Evolutionary conservation across 257 asterid species (phyloP), one percentile per base, ranked within the genome.

Genomic region (Nicotiana tomentosiformis): DNA sequence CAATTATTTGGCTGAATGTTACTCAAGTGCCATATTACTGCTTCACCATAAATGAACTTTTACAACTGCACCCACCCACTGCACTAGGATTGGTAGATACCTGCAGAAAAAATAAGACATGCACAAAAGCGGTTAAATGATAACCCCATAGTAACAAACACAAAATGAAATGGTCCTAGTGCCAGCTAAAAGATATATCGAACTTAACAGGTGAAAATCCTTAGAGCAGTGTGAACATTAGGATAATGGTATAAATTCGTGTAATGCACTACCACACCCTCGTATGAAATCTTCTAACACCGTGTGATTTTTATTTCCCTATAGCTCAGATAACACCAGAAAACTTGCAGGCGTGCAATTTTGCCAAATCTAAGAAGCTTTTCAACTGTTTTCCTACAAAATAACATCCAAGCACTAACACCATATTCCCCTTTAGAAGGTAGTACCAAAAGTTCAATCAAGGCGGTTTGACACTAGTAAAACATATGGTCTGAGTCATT

Each of bases 61-160:
- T 95, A 83, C 99, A 95, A 94, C 97, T 88, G 89, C 99, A 95
- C 78, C 98, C 98, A 77, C 98, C 99, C 77, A 92, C 94, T 16
- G 99, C 99, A 83, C 98, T 95, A 83, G 99, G 99, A 86, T 95
- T 95, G 58, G 88, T 70, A 0, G 99, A 92, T 65, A 95, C 99
- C 99, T 95, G 88, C 84, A 88, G 26, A 80, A 49, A 80, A 49
- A 49, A 20, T 17, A 49, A 74, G 20, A 49, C 62, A 74, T 23
- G 43, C 7, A 23, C 0, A 15, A 49, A 72, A 4, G 16, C 0
- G 26, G 62, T 74, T 14, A 49, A 0, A 46, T 74, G 43, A 46
- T 26, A 74, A 74, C 4, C 23, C 26, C 9, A 26, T 60, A 49
- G 43, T 30, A 23, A 1, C 62, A 49, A 62, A 23, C 26, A 23